These are phyloP conservation scores for Talaromyces atroroseus DNA, from an alignment of 2,329 filamentous ascomycete genomes.

Conservation along the genomic window DNA sequence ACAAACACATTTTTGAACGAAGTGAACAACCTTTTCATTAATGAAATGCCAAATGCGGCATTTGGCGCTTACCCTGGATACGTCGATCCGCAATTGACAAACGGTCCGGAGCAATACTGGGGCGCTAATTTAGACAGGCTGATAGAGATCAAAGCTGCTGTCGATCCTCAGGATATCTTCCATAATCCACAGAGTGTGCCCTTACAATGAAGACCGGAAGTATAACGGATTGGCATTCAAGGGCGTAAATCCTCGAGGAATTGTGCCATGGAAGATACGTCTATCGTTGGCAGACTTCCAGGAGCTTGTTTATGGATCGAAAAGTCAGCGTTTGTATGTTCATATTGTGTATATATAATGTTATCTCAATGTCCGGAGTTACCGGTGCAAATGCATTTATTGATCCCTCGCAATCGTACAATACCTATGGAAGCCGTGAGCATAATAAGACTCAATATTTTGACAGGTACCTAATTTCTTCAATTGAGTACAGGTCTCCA, in stretches of 20 bases:
- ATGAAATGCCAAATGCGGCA: constrained; percentile 29
- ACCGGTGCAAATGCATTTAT: not conserved
- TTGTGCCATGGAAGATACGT: not conserved
- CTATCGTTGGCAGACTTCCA: not conserved
- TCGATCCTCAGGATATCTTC: constrained; percentile 53
- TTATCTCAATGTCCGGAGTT: not conserved
- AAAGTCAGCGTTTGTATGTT: not conserved
- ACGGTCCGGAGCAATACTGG: constrained; percentile 52
- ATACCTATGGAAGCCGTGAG: not conserved
- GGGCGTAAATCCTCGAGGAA: not conserved
- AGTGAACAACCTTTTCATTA: constrained; percentile 38
- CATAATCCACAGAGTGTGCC: constrained; percentile 52
- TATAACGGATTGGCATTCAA: not conserved
- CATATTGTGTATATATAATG: not conserved
- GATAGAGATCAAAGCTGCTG: constrained; percentile 46
- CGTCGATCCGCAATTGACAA: constrained; percentile 48
- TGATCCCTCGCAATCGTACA: not conserved
- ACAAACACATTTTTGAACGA: constrained; percentile 50
- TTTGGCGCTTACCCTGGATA: constrained; percentile 59
- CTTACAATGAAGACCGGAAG: not conserved
- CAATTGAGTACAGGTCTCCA: constrained; percentile 45
- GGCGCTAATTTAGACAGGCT: constrained; percentile 47
- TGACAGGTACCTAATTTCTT: not conserved
- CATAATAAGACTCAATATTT: not conserved
- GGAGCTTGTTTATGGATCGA: not conserved